phyloP scores from a whole-genome alignment of 768 basidiomycete species.

The Dictyophora rubrovolvata region DNA sequence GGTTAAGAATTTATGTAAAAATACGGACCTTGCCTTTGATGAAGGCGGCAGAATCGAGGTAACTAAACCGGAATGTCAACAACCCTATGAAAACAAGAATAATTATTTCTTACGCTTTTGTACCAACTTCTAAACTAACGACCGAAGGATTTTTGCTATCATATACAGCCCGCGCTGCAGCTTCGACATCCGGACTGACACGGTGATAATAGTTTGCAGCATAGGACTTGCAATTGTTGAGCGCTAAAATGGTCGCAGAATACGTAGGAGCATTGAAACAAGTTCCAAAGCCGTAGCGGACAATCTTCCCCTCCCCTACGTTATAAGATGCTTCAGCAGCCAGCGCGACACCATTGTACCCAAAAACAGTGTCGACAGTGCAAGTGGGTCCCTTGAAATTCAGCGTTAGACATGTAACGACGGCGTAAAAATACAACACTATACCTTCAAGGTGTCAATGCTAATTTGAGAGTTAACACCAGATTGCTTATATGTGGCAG shows the following conservation, averaged over 20 bases:
- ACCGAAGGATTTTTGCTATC: slow-evolving; percentile 86
- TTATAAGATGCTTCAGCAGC: slow-evolving; percentile 97
- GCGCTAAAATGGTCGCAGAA: slow-evolving; percentile 86
- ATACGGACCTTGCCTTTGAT: slow-evolving; percentile 70
- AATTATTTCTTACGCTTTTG: slow-evolving; percentile 66
- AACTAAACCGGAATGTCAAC: slow-evolving; percentile 28
- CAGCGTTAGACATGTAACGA: neutral
- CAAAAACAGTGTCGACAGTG: slow-evolving; percentile 90
- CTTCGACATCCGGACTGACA: slow-evolving; percentile 83
- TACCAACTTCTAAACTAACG: slow-evolving; percentile 88
- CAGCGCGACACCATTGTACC: slow-evolving; percentile 94
- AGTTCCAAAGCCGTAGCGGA: slow-evolving; percentile 82
- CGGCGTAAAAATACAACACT: slow-evolving; percentile 13
- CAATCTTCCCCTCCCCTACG: slow-evolving; percentile 85
- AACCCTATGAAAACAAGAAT: neutral
- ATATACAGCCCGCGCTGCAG: slow-evolving; percentile 93
- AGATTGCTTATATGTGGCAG: slow-evolving; percentile 89
- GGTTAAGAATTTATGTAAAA: neutral
- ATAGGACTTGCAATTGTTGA: slow-evolving; percentile 91
- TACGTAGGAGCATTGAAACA: slow-evolving; percentile 97
- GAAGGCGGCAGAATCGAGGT: slow-evolving; percentile 81
- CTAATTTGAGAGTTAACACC: slow-evolving; percentile 84
- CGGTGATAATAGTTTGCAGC: slow-evolving; percentile 98
- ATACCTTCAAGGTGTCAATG: slow-evolving; percentile 91
- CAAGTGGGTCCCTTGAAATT: slow-evolving; percentile 82